Evolutionary conservation across 2,329 filamentous ascomycete genomes (phyloP), one percentile per base, ranked within the genome.

Genomic region (Cordyceps cicadae): DNA sequence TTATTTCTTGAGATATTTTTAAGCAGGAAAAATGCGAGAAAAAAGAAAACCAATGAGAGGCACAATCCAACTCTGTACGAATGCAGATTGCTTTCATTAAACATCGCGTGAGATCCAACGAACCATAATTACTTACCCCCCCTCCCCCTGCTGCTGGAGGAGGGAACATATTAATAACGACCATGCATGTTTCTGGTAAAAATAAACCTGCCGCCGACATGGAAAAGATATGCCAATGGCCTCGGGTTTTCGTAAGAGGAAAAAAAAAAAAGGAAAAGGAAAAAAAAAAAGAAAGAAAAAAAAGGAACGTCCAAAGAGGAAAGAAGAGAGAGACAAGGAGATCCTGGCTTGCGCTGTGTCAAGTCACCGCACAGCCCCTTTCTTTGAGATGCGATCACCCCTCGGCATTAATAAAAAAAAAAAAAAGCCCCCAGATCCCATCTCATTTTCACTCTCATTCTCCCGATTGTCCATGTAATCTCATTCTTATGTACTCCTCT

Each of bases 101-200:
- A 11, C 15, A 17, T 24, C 14, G 14, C 4, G 15, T 43, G 39
- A 43, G 34, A n/a, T n/a, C 26, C 39, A 43, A 17, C 39, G 39
- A 43, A 17, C 15, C 39, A n/a, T 17, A n/a, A 41, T 34, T 34
- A 14, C n/a, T 41, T 17, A 15, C 24, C 39, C 39, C 39, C 39
- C 43, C n/a, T n/a, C n/a, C n/a, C n/a, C n/a, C n/a, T n/a, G n/a
- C n/a, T 45, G 43, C 2, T 43, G 5, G 12, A 43, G 39, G 19
- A 17, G 17, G 9, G 14, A 54, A 32, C 41, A 45, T 8, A 45
- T 32, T 19, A 34, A 45, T 45, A 54, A 54, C 39, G 51, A 41
- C 51, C 53, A 55, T 53, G 52, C 52, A 54, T 57, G 54, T 57
- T 57, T 57, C 54, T 57, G 54, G 5, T 57, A 57, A 49, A 57